A percentile compares a stretch with the other conserved stretches of the same genome.
These are phyloP conservation scores for Kazachstania psychrophila DNA, from an alignment of 805 yeast species.

Conservation along the genomic window DNA sequence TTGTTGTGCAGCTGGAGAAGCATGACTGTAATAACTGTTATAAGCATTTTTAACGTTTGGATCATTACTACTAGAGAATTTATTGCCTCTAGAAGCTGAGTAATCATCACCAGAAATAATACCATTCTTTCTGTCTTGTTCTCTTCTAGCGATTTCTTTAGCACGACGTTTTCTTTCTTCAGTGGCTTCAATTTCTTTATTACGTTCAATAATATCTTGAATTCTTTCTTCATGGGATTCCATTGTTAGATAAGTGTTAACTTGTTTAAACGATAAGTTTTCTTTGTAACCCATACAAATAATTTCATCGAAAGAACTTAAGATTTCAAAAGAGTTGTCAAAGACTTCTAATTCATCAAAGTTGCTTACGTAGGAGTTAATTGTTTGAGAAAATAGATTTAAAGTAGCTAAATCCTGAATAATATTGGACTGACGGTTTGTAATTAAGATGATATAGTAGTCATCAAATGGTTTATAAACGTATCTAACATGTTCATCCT, in stretches of 20 bases:
- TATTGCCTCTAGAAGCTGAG: constrained; percentile 4
- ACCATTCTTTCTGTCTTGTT: constrained; percentile 35
- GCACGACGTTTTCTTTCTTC: constrained; percentile 96
- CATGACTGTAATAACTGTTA: constrained; percentile 31
- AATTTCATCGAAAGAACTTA: constrained; percentile 90
- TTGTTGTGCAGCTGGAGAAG: constrained; percentile 33
- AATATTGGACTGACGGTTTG: constrained; percentile 85
- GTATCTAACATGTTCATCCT: constrained; percentile 83
- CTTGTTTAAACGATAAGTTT: constrained; percentile 70
- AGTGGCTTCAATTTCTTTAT: constrained; percentile 92
- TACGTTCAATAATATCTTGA: constrained; percentile 93
- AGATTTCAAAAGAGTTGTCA: constrained; percentile 76
- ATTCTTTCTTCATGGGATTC: constrained; percentile 98
- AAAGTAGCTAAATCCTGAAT: constrained; percentile 90
- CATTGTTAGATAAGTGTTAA: constrained; percentile 87
- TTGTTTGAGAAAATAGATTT: constrained; percentile 73
- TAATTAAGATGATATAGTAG: constrained; percentile 79
- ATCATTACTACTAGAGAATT: constrained; percentile 24
- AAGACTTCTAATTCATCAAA: constrained; percentile 78
- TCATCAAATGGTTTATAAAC: constrained; percentile 96
- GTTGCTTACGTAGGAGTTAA: constrained; percentile 59
- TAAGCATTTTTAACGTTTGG: constrained; percentile 31
- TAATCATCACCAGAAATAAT: constrained; percentile 26
- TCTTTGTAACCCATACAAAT: constrained; percentile 85
- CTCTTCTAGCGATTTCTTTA: constrained; percentile 75